These are phyloP conservation scores for Rubia tinctorum DNA, from an alignment of 305 asterid genomes.

Conservation along the genomic window DNA sequence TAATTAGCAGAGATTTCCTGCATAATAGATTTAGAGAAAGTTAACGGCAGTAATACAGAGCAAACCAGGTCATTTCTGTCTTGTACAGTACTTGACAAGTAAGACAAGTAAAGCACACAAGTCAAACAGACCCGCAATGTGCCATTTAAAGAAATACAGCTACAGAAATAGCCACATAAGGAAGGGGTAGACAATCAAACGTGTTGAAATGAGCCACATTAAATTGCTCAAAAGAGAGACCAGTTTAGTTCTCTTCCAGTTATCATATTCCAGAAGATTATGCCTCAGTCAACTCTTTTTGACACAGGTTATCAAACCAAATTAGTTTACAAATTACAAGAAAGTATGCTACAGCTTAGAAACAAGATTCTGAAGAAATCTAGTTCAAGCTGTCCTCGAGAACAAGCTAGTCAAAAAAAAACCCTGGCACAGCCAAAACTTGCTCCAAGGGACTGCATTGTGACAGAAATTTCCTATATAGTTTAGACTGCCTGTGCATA, in stretches of 20 bases:
- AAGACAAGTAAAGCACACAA: background rate
- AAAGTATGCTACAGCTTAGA: background rate
- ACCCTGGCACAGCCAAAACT: conserved; percentile 4
- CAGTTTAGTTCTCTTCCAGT: conserved; percentile 1
- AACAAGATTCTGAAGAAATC: background rate
- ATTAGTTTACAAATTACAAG: background rate
- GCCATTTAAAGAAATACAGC: background rate
- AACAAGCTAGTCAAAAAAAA: background rate
- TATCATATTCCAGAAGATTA: background rate
- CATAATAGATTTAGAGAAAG: conserved; percentile 12
- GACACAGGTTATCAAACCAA: background rate
- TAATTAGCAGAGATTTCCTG: conserved; percentile 83
- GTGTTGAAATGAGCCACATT: background rate
- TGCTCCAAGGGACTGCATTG: background rate
- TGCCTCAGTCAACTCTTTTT: background rate
- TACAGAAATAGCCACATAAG: background rate
- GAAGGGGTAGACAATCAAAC: background rate
- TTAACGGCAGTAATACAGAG: background rate
- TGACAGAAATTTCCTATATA: background rate
- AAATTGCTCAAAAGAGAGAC: background rate
- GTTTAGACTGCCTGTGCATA: background rate
- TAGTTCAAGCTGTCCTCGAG: background rate
- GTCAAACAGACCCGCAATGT: background rate
- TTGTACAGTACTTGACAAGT: background rate
- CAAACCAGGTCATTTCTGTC: background rate